Conservation (phyloP, 768 basidiomycete genomes). For the Chlorophyllum brunneum region DNA sequence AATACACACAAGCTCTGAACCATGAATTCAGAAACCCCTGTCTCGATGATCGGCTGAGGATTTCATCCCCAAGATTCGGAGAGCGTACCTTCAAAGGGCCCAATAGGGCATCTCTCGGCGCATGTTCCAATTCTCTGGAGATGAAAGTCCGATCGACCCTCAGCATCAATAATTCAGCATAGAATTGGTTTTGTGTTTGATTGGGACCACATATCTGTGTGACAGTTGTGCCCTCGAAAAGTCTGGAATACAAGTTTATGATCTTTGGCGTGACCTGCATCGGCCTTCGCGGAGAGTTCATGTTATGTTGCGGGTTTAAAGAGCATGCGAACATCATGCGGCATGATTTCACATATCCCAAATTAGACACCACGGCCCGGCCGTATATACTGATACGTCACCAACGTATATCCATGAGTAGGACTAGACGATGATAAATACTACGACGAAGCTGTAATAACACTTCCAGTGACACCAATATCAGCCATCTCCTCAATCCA, state of each 20-base stretch:
- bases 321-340: not conserved
- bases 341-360: too few relatives aligned
- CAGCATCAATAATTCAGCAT: constrained; percentile 47
- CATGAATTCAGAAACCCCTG: constrained; percentile 50
- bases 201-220: constrained; percentile 37
- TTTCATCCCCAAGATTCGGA: not conserved
- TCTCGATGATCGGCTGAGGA: constrained; percentile 19
- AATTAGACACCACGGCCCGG: not conserved
- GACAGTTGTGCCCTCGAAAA: constrained; percentile 47
- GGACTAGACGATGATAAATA: too few relatives aligned
- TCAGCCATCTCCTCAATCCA: constrained; percentile 41
- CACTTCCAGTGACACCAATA: constrained; percentile 18
- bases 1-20: constrained; percentile 42
- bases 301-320: not conserved
- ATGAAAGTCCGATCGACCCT: constrained; percentile 49
- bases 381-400: too few relatives aligned
- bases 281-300: constrained; percentile 17
- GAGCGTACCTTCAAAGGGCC: constrained; percentile 47
- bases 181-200: constrained; percentile 44
- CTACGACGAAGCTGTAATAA: not conserved
- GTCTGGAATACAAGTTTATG: constrained; percentile 40
- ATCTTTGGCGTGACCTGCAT: constrained; percentile 41
- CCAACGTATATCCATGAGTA: too few relatives aligned
- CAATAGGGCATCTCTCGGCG: constrained; percentile 49
- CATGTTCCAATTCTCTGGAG: constrained; percentile 30